phyloP scores from a whole-genome alignment of 441 rosid species.

The Macaranga tanarius region DNA sequence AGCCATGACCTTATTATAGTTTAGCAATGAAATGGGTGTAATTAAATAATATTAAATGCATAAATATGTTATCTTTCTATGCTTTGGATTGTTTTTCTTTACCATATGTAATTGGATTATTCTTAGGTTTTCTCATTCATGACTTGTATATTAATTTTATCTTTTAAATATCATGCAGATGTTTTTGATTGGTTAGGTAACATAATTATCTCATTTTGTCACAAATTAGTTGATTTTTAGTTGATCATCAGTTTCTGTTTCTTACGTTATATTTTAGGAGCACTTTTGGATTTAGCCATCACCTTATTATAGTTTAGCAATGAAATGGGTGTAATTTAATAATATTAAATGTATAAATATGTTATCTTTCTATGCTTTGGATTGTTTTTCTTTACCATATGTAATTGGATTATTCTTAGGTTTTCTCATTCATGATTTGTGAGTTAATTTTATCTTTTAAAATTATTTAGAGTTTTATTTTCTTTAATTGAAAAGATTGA shows the following conservation, averaged over 20 bases:
- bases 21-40: neutral
- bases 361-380: too few species aligned
- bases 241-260: neutral
- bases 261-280: neutral
- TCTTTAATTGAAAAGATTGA: too few species aligned
- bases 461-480: too few species aligned
- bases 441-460: too few species aligned
- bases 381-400: too few species aligned
- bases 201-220: neutral
- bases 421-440: too few species aligned
- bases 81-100: too few species aligned
- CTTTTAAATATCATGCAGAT: slow-evolving; percentile 63
- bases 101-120: too few species aligned
- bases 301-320: neutral
- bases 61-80: too few species aligned
- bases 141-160: too few species aligned
- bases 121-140: too few species aligned
- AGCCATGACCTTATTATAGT: neutral
- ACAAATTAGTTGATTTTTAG: neutral
- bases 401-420: too few species aligned
- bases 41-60: neutral
- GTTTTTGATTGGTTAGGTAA: slow-evolving; percentile 92
- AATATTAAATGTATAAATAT: neutral
- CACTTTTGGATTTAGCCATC: neutral
- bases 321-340: neutral